Evolutionary conservation across 2,329 filamentous ascomycete species (phyloP).

Genomic region (Dryadomyces quercivorus): DNA sequence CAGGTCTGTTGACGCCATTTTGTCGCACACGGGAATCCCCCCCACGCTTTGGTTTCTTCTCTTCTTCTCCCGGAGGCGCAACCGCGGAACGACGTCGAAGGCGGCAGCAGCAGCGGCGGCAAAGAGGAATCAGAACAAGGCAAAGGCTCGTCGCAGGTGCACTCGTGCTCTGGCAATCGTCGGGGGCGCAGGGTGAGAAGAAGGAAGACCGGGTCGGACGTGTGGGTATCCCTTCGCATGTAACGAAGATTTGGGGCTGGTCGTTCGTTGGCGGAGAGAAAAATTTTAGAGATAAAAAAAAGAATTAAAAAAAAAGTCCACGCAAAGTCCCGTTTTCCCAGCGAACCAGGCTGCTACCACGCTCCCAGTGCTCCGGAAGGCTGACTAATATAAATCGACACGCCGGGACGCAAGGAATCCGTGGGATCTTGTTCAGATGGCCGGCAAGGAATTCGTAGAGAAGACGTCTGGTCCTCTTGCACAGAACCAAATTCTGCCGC

Average conservation of each 20-base stretch:
- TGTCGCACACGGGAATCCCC: neutral
- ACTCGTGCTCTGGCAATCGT: neutral
- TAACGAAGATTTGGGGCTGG: neutral
- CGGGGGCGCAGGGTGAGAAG: neutral
- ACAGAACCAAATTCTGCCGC: neutral
- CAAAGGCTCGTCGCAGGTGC: neutral
- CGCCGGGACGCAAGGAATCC: neutral
- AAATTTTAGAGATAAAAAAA: slow-evolving; percentile 3
- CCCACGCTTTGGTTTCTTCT: neutral
- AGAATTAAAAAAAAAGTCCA: neutral
- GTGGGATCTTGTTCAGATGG: neutral
- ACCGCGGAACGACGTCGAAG: neutral
- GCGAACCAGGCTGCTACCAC: neutral
- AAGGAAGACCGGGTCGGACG: neutral
- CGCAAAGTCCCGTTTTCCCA: neutral
- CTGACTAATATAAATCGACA: neutral
- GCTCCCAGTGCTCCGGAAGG: neutral
- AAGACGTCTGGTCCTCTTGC: no score
- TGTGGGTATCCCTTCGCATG: slow-evolving; percentile 1
- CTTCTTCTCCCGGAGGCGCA: neutral
- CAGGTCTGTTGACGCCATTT: slow-evolving; percentile 38
- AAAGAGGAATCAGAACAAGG: neutral
- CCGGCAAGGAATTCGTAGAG: neutral
- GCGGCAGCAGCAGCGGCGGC: neutral
- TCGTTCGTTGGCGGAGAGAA: slow-evolving; percentile 2